These are phyloP conservation scores for Candida oleophila DNA, from an alignment of 805 yeast species.

Conservation along the genomic window DNA sequence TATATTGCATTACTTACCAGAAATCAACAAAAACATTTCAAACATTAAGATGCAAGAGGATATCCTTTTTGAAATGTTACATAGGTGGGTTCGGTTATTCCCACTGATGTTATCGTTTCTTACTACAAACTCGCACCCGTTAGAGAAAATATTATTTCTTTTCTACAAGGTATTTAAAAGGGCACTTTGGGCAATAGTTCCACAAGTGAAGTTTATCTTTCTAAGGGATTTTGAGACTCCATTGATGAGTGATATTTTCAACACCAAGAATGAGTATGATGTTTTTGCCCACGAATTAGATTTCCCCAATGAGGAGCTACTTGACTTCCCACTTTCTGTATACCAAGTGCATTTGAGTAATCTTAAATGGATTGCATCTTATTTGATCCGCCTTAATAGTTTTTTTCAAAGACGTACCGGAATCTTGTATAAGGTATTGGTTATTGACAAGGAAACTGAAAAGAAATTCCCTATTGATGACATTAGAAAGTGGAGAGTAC, in stretches of 20 bases:
- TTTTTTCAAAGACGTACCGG: constrained; percentile 28
- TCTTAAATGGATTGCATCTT: background rate
- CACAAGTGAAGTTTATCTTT: constrained; percentile 41
- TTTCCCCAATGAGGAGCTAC: constrained; percentile 13
- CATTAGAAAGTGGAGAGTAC: constrained; percentile 25
- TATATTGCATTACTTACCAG: constrained; percentile 26
- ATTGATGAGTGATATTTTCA: constrained; percentile 36
- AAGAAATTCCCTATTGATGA: constrained; percentile 23
- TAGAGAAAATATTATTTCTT: constrained; percentile 31
- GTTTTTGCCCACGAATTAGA: constrained; percentile 21
- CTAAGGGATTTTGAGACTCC: constrained; percentile 42
- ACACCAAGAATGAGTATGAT: constrained; percentile 19
- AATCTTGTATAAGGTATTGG: constrained; percentile 27
- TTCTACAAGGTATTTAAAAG: constrained; percentile 34
- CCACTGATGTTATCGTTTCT: constrained; percentile 29
- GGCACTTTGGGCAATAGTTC: constrained; percentile 32
- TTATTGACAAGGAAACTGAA: constrained; percentile 21
- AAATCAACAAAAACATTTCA: constrained; percentile 18
- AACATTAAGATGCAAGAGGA: constrained; percentile 32
- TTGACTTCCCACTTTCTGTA: constrained; percentile 4
- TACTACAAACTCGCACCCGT: constrained; percentile 22
- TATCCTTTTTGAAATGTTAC: constrained; percentile 31
- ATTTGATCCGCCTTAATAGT: constrained; percentile 29
- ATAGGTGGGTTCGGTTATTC: constrained; percentile 33
- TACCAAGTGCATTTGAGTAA: constrained; percentile 4